Conservation (phyloP, 1,284 basidiomycete genomes). For the Papiliotrema fonsecae region DNA sequence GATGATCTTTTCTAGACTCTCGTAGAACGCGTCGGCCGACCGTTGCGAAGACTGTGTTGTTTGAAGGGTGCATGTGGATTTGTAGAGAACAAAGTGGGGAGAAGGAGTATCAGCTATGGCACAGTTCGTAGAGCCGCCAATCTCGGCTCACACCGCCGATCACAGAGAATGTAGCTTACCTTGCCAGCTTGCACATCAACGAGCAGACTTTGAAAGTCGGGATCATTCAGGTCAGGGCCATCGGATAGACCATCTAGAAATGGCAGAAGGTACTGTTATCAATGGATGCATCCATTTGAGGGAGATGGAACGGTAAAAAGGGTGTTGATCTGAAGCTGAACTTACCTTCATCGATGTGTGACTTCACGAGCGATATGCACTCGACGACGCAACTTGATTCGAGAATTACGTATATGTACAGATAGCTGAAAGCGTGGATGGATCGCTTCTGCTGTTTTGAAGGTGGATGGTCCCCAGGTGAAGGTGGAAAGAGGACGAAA, state of each 20-base stretch:
- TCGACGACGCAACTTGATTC: conserved; percentile 4
- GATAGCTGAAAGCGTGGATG: conserved; percentile 22
- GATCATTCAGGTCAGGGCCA: conserved; percentile 43
- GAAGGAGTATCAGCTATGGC: background rate
- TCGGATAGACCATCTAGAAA: conserved; percentile 45
- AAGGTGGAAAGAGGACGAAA: conserved; percentile 2
- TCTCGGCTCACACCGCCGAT: conserved; percentile 4
- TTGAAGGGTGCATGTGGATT: background rate
- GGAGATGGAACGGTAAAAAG: conserved; percentile 1
- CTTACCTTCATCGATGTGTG: conserved; percentile 38
- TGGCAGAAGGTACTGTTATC: conserved; percentile 47
- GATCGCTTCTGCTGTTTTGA: background rate
- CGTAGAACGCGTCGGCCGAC: conserved; percentile 81
- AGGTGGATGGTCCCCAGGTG: conserved; percentile 33
- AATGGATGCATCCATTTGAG: conserved; percentile 33
- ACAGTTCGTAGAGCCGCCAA: background rate
- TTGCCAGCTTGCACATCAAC: conserved; percentile 47
- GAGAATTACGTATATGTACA: conserved; percentile 16
- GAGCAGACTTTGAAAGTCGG: conserved; percentile 46
- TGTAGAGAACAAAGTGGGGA: background rate
- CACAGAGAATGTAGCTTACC: conserved; percentile 27
- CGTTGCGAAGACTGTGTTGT: conserved; percentile 55
- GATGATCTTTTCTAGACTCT: conserved; percentile 80
- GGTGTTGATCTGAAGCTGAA: conserved; percentile 8
- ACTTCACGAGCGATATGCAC: conserved; percentile 2